These are phyloP conservation scores for Marasmius oreades DNA, from an alignment of 1,284 basidiomycete species.

Conservation along the genomic window DNA sequence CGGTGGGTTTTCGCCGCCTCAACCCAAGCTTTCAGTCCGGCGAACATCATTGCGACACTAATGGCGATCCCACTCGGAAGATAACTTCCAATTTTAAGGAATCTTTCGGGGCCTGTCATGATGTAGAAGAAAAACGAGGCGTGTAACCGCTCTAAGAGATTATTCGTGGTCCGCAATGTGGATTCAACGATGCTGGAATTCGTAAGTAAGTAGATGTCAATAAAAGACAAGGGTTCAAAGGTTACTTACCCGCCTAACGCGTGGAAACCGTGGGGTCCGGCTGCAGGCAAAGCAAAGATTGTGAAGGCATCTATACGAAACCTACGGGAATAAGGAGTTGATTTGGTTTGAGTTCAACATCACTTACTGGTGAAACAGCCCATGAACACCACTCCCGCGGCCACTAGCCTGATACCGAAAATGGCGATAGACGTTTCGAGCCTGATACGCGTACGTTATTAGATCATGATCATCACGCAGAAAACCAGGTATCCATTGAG, in stretches of 20 bases:
- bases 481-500: conserved; percentile 43
- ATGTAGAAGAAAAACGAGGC: conserved; percentile 97
- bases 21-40: conserved; percentile 73
- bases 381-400: conserved; percentile 73
- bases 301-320: conserved; percentile 96
- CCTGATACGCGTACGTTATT: conserved; percentile 51
- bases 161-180: conserved; percentile 84
- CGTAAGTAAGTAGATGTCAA: not conserved
- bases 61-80: conserved; percentile 83
- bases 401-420: conserved; percentile 68
- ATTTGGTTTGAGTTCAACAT: not conserved
- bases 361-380: conserved; percentile 69
- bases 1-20: conserved; percentile 39
- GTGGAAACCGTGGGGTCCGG: conserved; percentile 94
- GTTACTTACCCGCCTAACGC: conserved; percentile 72
- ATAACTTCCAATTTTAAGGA: conserved; percentile 88
- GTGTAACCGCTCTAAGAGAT: conserved; percentile 89
- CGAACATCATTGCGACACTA: conserved; percentile 79
- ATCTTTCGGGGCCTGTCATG: conserved; percentile 68
- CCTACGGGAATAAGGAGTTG: conserved; percentile 35
- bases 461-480: conserved; percentile 42
- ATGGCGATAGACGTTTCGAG: conserved; percentile 64
- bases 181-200: conserved; percentile 74
- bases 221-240: not conserved
- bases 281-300: conserved; percentile 82